A percentile compares a stretch with the other conserved stretches of the same genome.
Evolutionary conservation across 176 grass and related monocot species (phyloP).

Genomic region (Bromus sterilis): DNA sequence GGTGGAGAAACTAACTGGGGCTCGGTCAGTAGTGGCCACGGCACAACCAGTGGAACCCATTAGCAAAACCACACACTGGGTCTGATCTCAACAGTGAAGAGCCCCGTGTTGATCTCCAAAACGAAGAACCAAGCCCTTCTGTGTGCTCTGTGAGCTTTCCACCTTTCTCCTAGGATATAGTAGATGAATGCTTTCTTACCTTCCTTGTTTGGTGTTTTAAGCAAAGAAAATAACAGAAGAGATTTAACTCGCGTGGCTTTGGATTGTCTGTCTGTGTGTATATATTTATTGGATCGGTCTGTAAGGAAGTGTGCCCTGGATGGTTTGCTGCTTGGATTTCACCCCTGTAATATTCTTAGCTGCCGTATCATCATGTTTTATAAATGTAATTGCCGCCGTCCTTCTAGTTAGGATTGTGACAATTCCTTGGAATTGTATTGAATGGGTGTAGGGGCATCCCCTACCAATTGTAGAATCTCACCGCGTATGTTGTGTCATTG

Average conservation of each 20-base stretch:
- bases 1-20: conserved; percentile 37
- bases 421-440: background rate
- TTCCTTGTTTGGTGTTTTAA: conserved; percentile 17
- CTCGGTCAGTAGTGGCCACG: conserved; percentile 36
- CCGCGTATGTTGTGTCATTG: background rate
- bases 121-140: conserved; percentile 2
- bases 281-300: conserved; percentile 22
- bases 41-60: conserved; percentile 31
- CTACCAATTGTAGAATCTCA: too few species aligned
- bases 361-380: background rate
- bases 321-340: conserved; percentile 12
- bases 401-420: background rate
- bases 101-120: background rate
- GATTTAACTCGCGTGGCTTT: conserved; percentile 25
- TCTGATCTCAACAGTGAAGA: background rate
- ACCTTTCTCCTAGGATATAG: conserved; percentile 7
- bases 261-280: conserved; percentile 26
- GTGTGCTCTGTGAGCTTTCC: background rate
- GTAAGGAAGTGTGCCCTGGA: conserved; percentile 15
- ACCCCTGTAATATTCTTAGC: background rate
- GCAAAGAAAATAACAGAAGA: conserved; percentile 21
- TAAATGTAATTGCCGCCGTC: background rate
- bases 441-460: background rate
- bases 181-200: conserved; percentile 15
- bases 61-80: background rate